Conservation (phyloP, 2,329 filamentous ascomycete species). For the Diplodia scrobiculata region DNA sequence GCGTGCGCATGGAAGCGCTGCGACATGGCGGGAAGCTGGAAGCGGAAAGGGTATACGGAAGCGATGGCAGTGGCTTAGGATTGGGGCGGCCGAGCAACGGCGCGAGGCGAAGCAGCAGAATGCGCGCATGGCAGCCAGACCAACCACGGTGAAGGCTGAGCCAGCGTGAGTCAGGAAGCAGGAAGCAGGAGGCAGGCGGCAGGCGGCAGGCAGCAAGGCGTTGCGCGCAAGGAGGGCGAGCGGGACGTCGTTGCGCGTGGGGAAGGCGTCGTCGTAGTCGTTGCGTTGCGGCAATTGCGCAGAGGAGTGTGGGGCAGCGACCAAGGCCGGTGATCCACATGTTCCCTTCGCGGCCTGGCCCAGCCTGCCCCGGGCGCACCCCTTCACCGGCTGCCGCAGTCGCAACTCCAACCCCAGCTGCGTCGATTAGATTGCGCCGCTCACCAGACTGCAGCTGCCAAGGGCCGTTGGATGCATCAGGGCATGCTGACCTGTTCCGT, state of each 20-base stretch:
- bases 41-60: neutral
- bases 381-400: constrained; percentile 4
- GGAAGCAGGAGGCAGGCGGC: neutral
- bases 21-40: constrained; percentile 8
- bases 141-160: neutral
- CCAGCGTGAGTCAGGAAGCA: neutral
- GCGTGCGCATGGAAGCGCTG: neutral
- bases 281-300: neutral
- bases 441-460: neutral
- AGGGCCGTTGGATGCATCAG: neutral
- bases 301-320: neutral
- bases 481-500: constrained; percentile 13
- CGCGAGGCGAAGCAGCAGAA: constrained; percentile 17
- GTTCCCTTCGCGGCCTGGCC: constrained; percentile 5
- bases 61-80: neutral
- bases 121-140: neutral
- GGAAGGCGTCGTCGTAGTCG: too few species aligned
- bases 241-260: constrained; percentile 13
- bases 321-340: neutral
- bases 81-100: neutral
- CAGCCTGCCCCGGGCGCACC: constrained; percentile 6
- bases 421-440: neutral
- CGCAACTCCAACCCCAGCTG: constrained; percentile 8
- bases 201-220: constrained; percentile 1
- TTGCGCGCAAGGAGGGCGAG: neutral